Base-by-base conservation (phyloP, 1,139 yeast species). In the Kodamaea suecica region DNA sequence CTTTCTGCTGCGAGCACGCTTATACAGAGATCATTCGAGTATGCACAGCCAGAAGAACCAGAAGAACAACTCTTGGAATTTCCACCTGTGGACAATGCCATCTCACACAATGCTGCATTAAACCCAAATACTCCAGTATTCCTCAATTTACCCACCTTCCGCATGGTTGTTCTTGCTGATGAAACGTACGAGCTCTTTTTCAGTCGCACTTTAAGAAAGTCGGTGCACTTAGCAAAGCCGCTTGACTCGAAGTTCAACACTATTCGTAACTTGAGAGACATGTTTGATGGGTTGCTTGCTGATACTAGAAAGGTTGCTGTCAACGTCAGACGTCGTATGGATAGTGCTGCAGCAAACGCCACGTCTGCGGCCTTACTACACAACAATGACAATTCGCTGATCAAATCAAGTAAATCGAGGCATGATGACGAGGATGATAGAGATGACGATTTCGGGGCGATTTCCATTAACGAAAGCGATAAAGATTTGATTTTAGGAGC, bases 131-230 rank as follows among this genome's bases (percentile, higher is more conserved):
- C 80, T 9, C 95, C 95, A 0, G 79, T 84, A 13, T 78, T 67
- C 37, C 73, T 92, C 38, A 85, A 85, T 36, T 65, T 90, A 19
- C 90, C 97, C 0, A 88, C 96, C 0, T 92, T 92, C 63, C 70
- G 98, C 46, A 92, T 92, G 98, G 95, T 92, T 2, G 67, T 92
- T 3, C 68, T 92, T 11, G 97, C 97, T 0, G 96, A 90, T 56
- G 97, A 88, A 52, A 85, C 97, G 0, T 82, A 88, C 47, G 97
- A 92, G 55, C 65, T 84, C 27, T 77, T 90, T 45, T 92, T 92
- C 58, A 72, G 86, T 24, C 64, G 69, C 17, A 84, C 90, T 1
- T 68, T 83, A 30, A 73, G 82, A 35, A 58, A 68, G 6, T 76
- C 95, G 0, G 73, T 88, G 33, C 87, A 84, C 49, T 67, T 88